Conservation (phyloP, 2,329 filamentous ascomycete species). For the Alternaria triticina region DNA sequence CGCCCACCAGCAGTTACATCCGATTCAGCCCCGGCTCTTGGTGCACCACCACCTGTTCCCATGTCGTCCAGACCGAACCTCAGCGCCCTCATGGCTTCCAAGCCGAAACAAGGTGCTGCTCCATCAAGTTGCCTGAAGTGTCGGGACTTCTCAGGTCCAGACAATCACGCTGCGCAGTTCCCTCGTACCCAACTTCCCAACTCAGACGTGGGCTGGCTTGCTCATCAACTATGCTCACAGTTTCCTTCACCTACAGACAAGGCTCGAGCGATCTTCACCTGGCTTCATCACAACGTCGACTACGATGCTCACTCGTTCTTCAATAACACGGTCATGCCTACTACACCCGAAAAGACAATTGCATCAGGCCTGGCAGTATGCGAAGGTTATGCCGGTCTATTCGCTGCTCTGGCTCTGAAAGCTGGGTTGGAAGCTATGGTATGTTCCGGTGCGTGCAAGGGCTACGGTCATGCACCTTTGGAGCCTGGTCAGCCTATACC, state of each 20-base stretch:
- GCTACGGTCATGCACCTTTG: slow-evolving; percentile 72
- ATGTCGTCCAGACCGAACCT: slow-evolving; percentile 64
- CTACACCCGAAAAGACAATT: slow-evolving; percentile 75
- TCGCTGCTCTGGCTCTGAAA: slow-evolving; percentile 75
- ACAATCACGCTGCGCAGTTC: slow-evolving; percentile 77
- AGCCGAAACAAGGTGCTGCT: slow-evolving; percentile 39
- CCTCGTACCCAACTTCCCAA: slow-evolving; percentile 76
- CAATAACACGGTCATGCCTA: slow-evolving; percentile 68
- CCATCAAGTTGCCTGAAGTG: slow-evolving; percentile 71
- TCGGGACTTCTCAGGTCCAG: slow-evolving; percentile 84
- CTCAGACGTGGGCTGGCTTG: slow-evolving; percentile 72
- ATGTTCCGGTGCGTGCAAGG: slow-evolving; percentile 83
- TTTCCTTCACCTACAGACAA: slow-evolving; percentile 89
- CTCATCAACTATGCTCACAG: slow-evolving; percentile 75
- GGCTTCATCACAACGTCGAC: slow-evolving; percentile 90
- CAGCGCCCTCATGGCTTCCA: slow-evolving; percentile 58
- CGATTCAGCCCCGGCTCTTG: slow-evolving; percentile 13
- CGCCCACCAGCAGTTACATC: slow-evolving; percentile 21
- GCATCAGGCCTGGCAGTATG: slow-evolving; percentile 84
- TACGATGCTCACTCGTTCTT: slow-evolving; percentile 88
- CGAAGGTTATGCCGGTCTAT: slow-evolving; percentile 86
- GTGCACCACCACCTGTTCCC: slow-evolving; percentile 60
- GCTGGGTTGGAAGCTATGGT: slow-evolving; percentile 81
- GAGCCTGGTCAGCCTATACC: slow-evolving; percentile 70
- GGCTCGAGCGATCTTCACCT: slow-evolving; percentile 89